A percentile compares a stretch with the other conserved stretches of the same genome.
Evolutionary conservation across 805 yeast species (phyloP).

Genomic region (Candida endomychidarum): DNA sequence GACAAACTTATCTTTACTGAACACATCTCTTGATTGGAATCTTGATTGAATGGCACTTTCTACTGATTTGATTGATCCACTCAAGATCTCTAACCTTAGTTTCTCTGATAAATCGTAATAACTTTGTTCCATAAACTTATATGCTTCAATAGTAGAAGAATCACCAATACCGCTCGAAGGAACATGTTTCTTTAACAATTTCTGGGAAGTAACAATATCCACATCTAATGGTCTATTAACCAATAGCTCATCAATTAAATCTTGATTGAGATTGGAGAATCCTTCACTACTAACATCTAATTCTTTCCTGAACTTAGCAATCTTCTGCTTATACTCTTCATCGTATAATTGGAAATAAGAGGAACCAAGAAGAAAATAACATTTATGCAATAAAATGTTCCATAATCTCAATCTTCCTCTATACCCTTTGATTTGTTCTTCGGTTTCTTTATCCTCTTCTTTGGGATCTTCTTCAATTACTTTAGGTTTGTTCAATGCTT

Average conservation of each 20-base stretch:
- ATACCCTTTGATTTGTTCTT: conserved; percentile 25
- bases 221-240: not conserved
- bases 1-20: conserved; percentile 12
- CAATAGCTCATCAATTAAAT: conserved; percentile 24
- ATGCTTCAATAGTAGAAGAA: conserved; percentile 11
- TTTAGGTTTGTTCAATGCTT: conserved; percentile 16
- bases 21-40: conserved; percentile 23
- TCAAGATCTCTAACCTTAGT: conserved; percentile 32
- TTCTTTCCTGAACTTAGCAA: conserved; percentile 14
- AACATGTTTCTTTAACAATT: not conserved
- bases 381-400: conserved; percentile 68
- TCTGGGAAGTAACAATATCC: conserved; percentile 2
- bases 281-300: not conserved
- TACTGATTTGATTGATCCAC: conserved; percentile 30
- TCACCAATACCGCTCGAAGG: too few relatives aligned
- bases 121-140: conserved; percentile 26
- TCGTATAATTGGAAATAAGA: conserved; percentile 58
- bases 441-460: conserved; percentile 13
- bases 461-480: conserved; percentile 12
- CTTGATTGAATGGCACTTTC: conserved; percentile 23
- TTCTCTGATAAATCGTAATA: conserved; percentile 38
- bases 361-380: conserved; percentile 75
- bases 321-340: conserved; percentile 29
- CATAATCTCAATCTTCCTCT: conserved; percentile 44
- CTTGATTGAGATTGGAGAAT: conserved; percentile 3